Evolutionary conservation across 441 rosid genomes (phyloP).

Genomic region (Geranium incanum): DNA sequence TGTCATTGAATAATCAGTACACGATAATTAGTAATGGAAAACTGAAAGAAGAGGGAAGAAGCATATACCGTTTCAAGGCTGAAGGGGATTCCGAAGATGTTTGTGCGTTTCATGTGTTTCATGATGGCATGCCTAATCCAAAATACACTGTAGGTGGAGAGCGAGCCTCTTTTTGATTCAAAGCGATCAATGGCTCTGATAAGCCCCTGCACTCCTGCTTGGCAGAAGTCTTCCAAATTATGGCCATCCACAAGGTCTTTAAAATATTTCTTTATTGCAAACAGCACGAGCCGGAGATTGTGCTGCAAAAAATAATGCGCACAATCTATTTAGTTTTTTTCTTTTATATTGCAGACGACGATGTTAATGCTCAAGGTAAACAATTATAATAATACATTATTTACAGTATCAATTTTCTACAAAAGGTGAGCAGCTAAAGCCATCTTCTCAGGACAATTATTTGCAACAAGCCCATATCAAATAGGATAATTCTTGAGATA

Average conservation of each 20-base stretch:
- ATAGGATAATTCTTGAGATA: too few relatives aligned
- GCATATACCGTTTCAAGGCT: constrained; percentile 76
- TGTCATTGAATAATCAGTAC: background rate
- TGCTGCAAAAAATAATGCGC: constrained; percentile 46
- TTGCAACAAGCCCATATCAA: too few relatives aligned
- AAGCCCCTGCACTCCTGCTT: constrained; percentile 86
- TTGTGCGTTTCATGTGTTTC: constrained; percentile 75
- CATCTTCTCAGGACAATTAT: too few relatives aligned
- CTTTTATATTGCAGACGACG: background rate
- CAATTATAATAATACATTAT: background rate
- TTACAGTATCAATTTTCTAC: background rate
- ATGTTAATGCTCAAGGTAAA: background rate
- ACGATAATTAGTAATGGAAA: background rate
- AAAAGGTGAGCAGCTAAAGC: background rate
- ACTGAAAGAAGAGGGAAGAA: constrained; percentile 7
- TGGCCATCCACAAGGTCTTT: constrained; percentile 71
- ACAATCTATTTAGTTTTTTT: background rate
- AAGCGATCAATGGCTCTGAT: constrained; percentile 82
- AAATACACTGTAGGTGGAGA: constrained; percentile 74
- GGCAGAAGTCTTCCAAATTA: constrained; percentile 84
- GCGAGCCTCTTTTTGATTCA: constrained; percentile 63
- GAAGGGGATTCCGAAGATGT: constrained; percentile 71
- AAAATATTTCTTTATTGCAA: constrained; percentile 75
- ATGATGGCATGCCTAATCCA: constrained; percentile 89
- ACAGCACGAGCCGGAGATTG: constrained; percentile 83